Evolutionary conservation across 2,329 filamentous ascomycete genomes (phyloP), one percentile per base, ranked within the genome.

Genomic region (Curvularia sp.): DNA sequence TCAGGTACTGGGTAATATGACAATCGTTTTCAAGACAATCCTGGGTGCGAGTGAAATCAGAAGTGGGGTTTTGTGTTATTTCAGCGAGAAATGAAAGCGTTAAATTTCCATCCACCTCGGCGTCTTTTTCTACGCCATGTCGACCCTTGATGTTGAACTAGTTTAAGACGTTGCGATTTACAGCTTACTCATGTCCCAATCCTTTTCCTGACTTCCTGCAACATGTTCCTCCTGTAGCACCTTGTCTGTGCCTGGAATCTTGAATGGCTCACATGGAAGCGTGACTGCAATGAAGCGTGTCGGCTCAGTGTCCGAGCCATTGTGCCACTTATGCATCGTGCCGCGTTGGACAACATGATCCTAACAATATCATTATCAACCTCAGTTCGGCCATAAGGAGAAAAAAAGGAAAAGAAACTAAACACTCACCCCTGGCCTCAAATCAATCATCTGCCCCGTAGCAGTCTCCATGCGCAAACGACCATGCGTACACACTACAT

Each of bases 1-100:
- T 74, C 73, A 8, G 75, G 75, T 18, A 76, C 74, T 26, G 66
- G 74, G 51, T 77, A 68, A 47, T 26, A 39, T 18, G 5, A 20
- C 2, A 12, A 13, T 5, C 9, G 2, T 38, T 46, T 30, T 44
- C 15, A 31, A 15, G 38, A 53, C 1, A 38, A n/a, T 38, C 20
- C 15, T 39, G n/a, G 38, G 26, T 9, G 24, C 7, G 26, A 22
- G 6, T 43, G 22, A 26, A 42, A 10, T 12, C n/a, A 15, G 7
- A 31, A 39, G 47, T 50, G 46, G 18, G 33, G 22, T 53, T 49
- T 55, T 58, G 41, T 55, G 39, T 47, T 38, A 41, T 12, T 44
- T 55, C 55, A 58, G 56, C 56, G 56, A 57, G 43, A 48, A 55
- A 58, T 51, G 47, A 58, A 58, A 46, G 20, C 44, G 26, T 55